Evolutionary conservation across 495 filamentous ascomycete genomes (phyloP).

Genomic region (Hypoxylon fuscum): DNA sequence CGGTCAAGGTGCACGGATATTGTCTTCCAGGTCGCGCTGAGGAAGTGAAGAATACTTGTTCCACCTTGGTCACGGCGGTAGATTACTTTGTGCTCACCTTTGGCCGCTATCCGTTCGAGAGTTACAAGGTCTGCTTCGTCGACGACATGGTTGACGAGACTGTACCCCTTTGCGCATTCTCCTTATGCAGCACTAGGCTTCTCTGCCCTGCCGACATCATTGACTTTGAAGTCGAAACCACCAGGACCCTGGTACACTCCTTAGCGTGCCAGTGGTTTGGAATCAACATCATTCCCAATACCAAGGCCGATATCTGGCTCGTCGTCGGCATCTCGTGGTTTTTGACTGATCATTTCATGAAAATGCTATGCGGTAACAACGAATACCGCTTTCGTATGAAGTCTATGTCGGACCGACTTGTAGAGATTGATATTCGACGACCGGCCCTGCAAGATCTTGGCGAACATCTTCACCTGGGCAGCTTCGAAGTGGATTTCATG

Average conservation of each 20-base stretch:
- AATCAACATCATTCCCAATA: slow-evolving; percentile 83
- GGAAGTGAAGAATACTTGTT: slow-evolving; percentile 83
- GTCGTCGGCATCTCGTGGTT: slow-evolving; percentile 90
- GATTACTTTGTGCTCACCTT: slow-evolving; percentile 88
- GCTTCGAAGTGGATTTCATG: slow-evolving; percentile 86
- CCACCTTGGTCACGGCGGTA: slow-evolving; percentile 65
- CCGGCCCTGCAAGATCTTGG: slow-evolving; percentile 86
- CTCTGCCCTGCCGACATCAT: slow-evolving; percentile 84
- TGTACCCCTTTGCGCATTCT: slow-evolving; percentile 78
- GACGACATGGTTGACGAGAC: slow-evolving; percentile 83
- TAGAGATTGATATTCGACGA: slow-evolving; percentile 80
- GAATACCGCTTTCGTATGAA: slow-evolving; percentile 94
- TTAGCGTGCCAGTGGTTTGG: slow-evolving; percentile 95
- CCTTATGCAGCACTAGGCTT: slow-evolving; percentile 86
- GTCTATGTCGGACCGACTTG: slow-evolving; percentile 78
- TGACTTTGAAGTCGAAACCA: slow-evolving; percentile 81
- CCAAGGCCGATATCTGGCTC: slow-evolving; percentile 87
- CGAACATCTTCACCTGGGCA: slow-evolving; percentile 77
- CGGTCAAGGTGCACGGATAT: slow-evolving; percentile 85
- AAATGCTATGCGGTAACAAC: slow-evolving; percentile 88
- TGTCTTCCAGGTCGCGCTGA: slow-evolving; percentile 84
- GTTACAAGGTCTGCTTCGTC: slow-evolving; percentile 91
- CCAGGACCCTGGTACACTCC: slow-evolving; percentile 78
- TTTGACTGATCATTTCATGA: slow-evolving; percentile 93
- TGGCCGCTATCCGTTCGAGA: slow-evolving; percentile 84